A percentile compares a stretch with the other conserved stretches of the same genome.
phyloP scores from a whole-genome alignment of 2,329 filamentous ascomycete species.

The Fusarium torreyae region DNA sequence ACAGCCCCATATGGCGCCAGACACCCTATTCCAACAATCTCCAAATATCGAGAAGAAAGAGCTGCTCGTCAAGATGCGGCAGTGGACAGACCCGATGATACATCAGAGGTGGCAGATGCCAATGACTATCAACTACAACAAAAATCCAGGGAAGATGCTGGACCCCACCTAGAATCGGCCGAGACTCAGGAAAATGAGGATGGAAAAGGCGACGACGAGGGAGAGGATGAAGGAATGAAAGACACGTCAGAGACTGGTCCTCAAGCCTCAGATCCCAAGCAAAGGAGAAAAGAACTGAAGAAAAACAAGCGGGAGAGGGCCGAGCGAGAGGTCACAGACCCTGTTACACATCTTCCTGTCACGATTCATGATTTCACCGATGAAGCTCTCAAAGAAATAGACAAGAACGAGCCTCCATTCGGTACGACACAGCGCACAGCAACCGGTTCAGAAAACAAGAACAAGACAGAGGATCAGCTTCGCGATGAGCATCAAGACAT shows the following conservation, averaged over 20 bases:
- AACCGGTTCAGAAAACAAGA: conserved; percentile 57
- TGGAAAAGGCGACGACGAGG: conserved; percentile 18
- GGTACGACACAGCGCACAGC: conserved; percentile 56
- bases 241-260: conserved; percentile 58
- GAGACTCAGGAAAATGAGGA: conserved; percentile 31
- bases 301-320: conserved; percentile 61
- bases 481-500: conserved; percentile 54
- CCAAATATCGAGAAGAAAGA: conserved; percentile 64
- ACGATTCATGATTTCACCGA: conserved; percentile 78
- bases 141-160: conserved; percentile 30
- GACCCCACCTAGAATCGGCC: conserved; percentile 26
- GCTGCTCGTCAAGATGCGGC: conserved; percentile 61
- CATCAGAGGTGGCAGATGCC: conserved; percentile 9
- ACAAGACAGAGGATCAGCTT: conserved; percentile 59
- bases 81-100: conserved; percentile 51
- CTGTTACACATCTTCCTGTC: conserved; percentile 79
- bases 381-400: conserved; percentile 66
- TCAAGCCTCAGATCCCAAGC: conserved; percentile 59
- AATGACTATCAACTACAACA: conserved; percentile 33
- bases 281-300: conserved; percentile 66
- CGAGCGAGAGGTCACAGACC: conserved; percentile 78
- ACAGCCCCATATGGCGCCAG: conserved; percentile 60
- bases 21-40: conserved; percentile 65
- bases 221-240: conserved; percentile 40
- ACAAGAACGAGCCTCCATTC: conserved; percentile 52